phyloP scores from a whole-genome alignment of 306 rosid genomes.

The Macrotyloma uniflorum region DNA sequence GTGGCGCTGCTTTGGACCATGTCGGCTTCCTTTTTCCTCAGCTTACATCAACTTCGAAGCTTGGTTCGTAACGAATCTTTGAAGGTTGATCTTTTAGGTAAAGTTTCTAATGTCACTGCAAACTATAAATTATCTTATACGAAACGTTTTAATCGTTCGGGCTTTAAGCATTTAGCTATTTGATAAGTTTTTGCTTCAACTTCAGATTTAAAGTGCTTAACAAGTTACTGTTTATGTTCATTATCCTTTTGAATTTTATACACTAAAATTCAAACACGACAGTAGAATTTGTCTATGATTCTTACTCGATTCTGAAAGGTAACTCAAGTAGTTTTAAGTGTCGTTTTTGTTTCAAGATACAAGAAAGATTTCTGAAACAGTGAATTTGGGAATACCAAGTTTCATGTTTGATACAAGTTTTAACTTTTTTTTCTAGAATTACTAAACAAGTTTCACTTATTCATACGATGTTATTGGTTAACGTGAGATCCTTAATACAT shows the following conservation, averaged over 20 bases:
- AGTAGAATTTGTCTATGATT: not conserved
- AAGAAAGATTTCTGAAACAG: no score
- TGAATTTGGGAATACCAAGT: no score
- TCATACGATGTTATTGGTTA: no score
- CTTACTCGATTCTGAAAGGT: no score
- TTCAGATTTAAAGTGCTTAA: not conserved
- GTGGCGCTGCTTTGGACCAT: constrained; percentile 27
- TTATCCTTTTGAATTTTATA: not conserved
- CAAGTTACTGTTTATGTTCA: not conserved
- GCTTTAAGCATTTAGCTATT: not conserved
- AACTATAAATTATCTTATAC: not conserved
- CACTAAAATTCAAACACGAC: not conserved
- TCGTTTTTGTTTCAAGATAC: no score
- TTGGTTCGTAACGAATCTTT: not conserved
- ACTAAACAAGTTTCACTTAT: no score
- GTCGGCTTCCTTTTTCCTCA: constrained; percentile 14
- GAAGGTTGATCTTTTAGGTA: constrained; percentile 13
- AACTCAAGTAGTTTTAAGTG: no score
- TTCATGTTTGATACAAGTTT: no score
- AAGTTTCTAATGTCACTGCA: not conserved
- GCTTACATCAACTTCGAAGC: not conserved
- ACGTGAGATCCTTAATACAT: no score
- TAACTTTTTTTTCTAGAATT: no score
- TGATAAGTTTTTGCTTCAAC: not conserved
- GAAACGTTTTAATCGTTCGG: not conserved